Base-by-base conservation (phyloP, 495 filamentous ascomycete genomes). In the Pyrenopolyporus hunteri region DNA sequence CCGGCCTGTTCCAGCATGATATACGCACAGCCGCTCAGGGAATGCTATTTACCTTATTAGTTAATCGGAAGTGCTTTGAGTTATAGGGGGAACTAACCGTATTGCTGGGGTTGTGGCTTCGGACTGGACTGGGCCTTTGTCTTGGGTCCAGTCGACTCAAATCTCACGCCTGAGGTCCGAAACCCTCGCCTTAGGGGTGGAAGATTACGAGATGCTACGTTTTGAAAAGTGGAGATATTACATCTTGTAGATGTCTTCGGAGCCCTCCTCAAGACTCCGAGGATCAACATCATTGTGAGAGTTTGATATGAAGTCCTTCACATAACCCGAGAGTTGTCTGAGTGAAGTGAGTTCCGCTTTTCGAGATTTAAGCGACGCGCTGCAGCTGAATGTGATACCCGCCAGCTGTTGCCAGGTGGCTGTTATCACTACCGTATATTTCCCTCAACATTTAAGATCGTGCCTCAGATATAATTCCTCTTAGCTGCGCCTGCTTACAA, bases 1-100 rank as follows among this genome's bases (percentile, higher is more conserved):
- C 57, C 82, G 79, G 13, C 77, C 79, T 6, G 83, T 87, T 59
- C 90, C 89, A 33, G 85, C 86, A 79, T 90, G 84, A 65, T 89
- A 93, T 57, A 93, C 79, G 53, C 89, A 76, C 7, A 92, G 76
- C 10, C 76, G 76, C 63, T 90, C 88, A 0, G 83, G 83, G 45
- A 70, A 78, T 2, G 52, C 74, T 74, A 26, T 43, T 10, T 42
- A 31, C 10, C 3, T 49, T 26, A 4, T 20, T 39, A 37, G 8
- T 33, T 14, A 16, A 6, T 23, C 2, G 3, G 9, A 33, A 0
- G 8, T 1, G 40, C 17, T 32, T 16, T 32, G 1, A 47, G 2
- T 2, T 2, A 8, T 1, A 8, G 4, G 11, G 16, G 26, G 5
- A 6, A 40, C 62, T 44, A 13, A 70, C 68, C 31, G 35, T 26